Evolutionary conservation across 768 basidiomycete species (phyloP), one percentile per base, ranked within the genome.

Genomic region (Pisolithus albus): DNA sequence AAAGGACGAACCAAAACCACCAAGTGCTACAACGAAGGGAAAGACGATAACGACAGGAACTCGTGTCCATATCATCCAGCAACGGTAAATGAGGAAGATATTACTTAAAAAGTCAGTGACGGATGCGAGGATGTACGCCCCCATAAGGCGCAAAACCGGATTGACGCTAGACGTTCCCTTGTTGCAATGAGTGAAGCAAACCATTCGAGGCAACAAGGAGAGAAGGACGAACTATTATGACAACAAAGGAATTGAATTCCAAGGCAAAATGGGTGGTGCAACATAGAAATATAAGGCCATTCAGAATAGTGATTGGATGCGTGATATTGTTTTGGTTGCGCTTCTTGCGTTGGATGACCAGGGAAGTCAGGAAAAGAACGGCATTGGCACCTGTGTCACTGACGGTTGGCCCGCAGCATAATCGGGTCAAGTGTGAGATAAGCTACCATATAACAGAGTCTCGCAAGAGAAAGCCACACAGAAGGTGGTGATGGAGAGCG

Each of bases 51-150:
- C 41, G 50, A 60, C 63, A 50, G 65, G 65, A 37, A 64, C 69
- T 46, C 54, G 59, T 1, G 56, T 64, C 72, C 73, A 76, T 26
- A 26, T 26, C 44, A 71, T 56, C 66, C 70, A 77, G 59, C 71
- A 74, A 32, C 75, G 75, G 50, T 74, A 75, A 26, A 72, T 54
- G 30, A 74, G 64, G 45, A 68, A 53, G 36, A 65, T n/a, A 56
- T 71, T 61, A 1, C 70, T 70, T 18, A 70, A 28, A 34, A 74
- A 64, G 54, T 72, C 70, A 0, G 64, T 60, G 26, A 72, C 42
- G 1, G 70, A 70, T 49, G 70, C 64, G 39, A 74, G 52, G 21
- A 69, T 52, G 56, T 72, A 71, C 4, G 69, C 69, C 3, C 55
- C 73, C 3, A 61, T 28, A 46, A 70, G 67, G 18, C n/a, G 34